Percentiles rank a stretch among this genome's conserved stretches.
These are phyloP conservation scores for Cyclotella atomus DNA, from an alignment of 108 stramenopile genomes.

Conservation along the genomic window DNA sequence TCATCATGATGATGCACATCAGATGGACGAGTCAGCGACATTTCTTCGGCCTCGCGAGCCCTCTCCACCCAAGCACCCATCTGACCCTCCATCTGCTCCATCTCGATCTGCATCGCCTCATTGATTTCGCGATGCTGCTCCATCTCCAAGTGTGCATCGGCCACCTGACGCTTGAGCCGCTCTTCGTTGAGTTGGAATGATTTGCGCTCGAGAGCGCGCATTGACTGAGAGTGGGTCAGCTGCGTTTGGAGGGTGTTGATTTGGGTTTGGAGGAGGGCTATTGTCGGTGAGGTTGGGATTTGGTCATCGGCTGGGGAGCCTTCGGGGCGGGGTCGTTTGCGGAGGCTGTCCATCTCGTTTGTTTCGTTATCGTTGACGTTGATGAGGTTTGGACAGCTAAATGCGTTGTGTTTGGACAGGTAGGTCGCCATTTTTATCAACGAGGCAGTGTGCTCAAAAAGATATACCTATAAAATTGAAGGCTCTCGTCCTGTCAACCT, in stretches of 20 bases:
- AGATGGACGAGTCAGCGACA: background rate
- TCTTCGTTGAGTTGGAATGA: constrained; percentile 51
- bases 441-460: no score
- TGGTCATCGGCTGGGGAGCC: background rate
- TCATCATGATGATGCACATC: constrained; percentile 10
- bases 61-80: constrained; percentile 12
- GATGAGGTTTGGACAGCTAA: no score
- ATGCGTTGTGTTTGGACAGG: no score
- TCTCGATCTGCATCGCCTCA: constrained; percentile 39
- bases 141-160: constrained; percentile 72
- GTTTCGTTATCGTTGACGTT: no score
- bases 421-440: no score
- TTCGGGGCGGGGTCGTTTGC: constrained; percentile 49
- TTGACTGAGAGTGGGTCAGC: constrained; percentile 73
- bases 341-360: constrained; percentile 13
- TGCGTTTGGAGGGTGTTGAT: constrained; percentile 68
- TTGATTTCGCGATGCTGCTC: constrained; percentile 50
- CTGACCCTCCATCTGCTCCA: constrained; percentile 11
- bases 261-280: constrained; percentile 55
- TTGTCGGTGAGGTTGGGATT: constrained; percentile 10
- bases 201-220: constrained; percentile 68
- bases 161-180: constrained; percentile 68
- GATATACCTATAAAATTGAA: no score
- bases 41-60: background rate
- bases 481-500: no score